Conservation (phyloP, 768 basidiomycete species). For the Pleurotus giganteus region DNA sequence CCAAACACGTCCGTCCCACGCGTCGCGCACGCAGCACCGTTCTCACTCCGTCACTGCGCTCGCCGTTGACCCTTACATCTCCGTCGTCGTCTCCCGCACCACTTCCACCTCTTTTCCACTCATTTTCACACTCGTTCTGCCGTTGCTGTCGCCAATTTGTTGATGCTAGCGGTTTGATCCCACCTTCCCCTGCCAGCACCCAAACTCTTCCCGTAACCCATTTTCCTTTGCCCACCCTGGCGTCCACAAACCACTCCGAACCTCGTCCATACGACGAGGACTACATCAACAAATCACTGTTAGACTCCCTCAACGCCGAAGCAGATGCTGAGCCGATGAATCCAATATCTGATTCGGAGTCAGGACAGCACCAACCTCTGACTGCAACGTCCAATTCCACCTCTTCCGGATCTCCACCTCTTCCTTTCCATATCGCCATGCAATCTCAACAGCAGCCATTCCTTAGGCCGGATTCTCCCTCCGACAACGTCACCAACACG, state of each 20-base stretch:
- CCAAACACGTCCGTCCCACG: conserved; percentile 8
- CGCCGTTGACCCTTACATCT: conserved; percentile 27
- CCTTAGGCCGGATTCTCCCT: conserved; percentile 48
- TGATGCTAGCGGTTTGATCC: conserved; percentile 13
- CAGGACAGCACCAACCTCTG: conserved; percentile 43
- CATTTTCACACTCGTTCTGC: conserved; percentile 11
- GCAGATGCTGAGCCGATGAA: conserved; percentile 74
- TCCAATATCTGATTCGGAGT: conserved; percentile 49
- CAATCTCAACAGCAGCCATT: conserved; percentile 40
- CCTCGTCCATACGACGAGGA: conserved; percentile 63
- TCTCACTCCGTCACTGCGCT: conserved; percentile 17
- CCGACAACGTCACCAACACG: conserved; percentile 33
- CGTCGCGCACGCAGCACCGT: conserved; percentile 9
- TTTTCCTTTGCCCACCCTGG: conserved; percentile 45
- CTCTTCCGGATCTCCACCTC: conserved; percentile 54
- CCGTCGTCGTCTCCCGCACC: conserved; percentile 18
- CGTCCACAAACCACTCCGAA: conserved; percentile 41
- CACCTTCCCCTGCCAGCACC: conserved; percentile 1
- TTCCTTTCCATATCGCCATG: conserved; percentile 52
- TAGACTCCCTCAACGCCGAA: conserved; percentile 81
- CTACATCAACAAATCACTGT: conserved; percentile 80
- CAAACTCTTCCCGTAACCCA: neutral
- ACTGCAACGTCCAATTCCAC: conserved; percentile 47
- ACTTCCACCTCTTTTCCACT: conserved; percentile 12
- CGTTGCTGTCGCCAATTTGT: conserved; percentile 18